A percentile compares a stretch with the other conserved stretches of the same genome.
phyloP scores from a whole-genome alignment of 192 early-diverging fungal species.

The Anaeromyces robustus region DNA sequence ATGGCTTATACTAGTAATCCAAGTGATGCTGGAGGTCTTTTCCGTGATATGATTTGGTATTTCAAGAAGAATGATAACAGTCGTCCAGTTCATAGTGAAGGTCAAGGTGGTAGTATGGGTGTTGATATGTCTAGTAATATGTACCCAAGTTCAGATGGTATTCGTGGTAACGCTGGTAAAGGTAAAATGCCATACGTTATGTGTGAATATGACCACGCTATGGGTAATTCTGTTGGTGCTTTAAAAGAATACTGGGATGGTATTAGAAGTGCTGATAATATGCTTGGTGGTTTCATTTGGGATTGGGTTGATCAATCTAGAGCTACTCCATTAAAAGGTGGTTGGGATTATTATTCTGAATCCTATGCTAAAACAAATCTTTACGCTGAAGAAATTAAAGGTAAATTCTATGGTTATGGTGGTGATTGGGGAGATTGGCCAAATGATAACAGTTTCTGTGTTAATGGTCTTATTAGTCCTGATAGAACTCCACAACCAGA shows the following conservation, averaged over 20 bases:
- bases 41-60: neutral
- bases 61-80: neutral
- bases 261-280: neutral
- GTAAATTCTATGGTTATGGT: neutral
- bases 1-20: neutral
- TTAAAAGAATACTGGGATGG: neutral
- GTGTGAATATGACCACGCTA: neutral
- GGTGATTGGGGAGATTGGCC: neutral
- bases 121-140: neutral
- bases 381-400: neutral
- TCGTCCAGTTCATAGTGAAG: neutral
- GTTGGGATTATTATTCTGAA: neutral
- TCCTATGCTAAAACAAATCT: neutral
- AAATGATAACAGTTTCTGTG: neutral
- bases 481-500: neutral
- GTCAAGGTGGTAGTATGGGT: neutral
- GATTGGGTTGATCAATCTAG: neutral
- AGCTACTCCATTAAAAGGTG: neutral
- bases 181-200: neutral
- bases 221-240: neutral
- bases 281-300: neutral
- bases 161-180: neutral
- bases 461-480: neutral
- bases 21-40: neutral
- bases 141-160: neutral